Evolutionary conservation across 345 rosid species (phyloP).

Genomic region (Syzygium jambos): DNA sequence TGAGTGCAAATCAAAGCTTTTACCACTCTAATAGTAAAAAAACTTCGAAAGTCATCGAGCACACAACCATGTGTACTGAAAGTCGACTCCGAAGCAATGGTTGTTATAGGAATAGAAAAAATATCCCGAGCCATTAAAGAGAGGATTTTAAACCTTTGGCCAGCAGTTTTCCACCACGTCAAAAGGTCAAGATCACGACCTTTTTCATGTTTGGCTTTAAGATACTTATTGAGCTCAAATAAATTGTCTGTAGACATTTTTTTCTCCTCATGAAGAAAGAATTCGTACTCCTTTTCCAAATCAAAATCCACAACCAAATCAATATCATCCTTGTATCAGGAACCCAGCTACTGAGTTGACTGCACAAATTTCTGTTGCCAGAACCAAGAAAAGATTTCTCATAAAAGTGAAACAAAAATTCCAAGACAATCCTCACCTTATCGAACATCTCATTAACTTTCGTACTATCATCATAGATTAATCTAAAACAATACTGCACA

Average conservation of each 20-base stretch:
- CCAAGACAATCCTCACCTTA: not conserved
- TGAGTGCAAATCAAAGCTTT: not conserved
- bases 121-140: too few species aligned
- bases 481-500: not conserved
- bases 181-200: too few species aligned
- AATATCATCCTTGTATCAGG: not conserved
- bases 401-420: not conserved
- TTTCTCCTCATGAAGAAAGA: not conserved
- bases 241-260: not conserved
- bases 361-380: not conserved
- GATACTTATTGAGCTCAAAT: accelerated
- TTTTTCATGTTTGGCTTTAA: not conserved
- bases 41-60: not conserved
- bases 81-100: accelerated
- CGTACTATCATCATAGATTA: not conserved
- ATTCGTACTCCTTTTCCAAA: accelerated
- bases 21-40: not conserved
- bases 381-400: not conserved
- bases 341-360: not conserved
- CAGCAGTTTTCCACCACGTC: accelerated
- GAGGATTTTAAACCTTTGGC: not conserved
- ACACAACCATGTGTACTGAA: accelerated
- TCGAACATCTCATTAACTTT: not conserved
- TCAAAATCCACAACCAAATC: accelerated
- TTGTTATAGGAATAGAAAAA: too few species aligned